Evolutionary conservation across 371 early-diverging fungal genomes (phyloP).

Genomic region (Mucor irregularis): DNA sequence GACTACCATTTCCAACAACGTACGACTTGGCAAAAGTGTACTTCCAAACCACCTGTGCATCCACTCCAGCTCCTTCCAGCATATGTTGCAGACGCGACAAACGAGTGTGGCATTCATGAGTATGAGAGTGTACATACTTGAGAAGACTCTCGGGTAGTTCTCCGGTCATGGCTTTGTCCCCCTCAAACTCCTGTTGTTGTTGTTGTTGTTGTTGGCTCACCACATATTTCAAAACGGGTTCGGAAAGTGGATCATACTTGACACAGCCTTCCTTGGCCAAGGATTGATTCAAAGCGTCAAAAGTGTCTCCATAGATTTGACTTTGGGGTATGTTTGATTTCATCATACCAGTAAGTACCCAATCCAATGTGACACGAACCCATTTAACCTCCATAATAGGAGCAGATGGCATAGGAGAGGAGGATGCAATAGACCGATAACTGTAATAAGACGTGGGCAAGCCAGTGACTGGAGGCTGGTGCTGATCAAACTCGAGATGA

Average conservation of each 20-base stretch:
- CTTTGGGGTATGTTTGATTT: conserved; percentile 17
- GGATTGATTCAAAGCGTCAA: conserved; percentile 20
- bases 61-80: conserved; percentile 47
- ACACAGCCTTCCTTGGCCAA: conserved; percentile 34
- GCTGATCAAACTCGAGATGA: neutral
- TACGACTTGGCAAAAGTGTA: conserved; percentile 47
- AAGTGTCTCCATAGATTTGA: conserved; percentile 38
- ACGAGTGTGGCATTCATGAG: conserved; percentile 45
- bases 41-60: conserved; percentile 48
- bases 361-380: conserved; percentile 42
- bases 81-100: conserved; percentile 40
- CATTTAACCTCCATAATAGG: conserved; percentile 30
- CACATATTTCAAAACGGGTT: conserved; percentile 39
- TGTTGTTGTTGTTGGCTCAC: conserved; percentile 20
- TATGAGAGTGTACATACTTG: conserved; percentile 38
- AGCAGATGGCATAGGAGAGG: conserved; percentile 18
- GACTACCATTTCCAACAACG: conserved; percentile 42
- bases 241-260: conserved; percentile 45
- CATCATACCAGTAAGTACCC: conserved; percentile 36
- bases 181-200: neutral
- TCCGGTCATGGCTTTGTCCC: too few species aligned
- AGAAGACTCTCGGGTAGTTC: conserved; percentile 21
- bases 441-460: conserved; percentile 14
- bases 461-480: neutral
- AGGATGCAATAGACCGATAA: conserved; percentile 4